phyloP scores from a whole-genome alignment of 352 stramenopile genomes.

The Pythium rishiriense region DNA sequence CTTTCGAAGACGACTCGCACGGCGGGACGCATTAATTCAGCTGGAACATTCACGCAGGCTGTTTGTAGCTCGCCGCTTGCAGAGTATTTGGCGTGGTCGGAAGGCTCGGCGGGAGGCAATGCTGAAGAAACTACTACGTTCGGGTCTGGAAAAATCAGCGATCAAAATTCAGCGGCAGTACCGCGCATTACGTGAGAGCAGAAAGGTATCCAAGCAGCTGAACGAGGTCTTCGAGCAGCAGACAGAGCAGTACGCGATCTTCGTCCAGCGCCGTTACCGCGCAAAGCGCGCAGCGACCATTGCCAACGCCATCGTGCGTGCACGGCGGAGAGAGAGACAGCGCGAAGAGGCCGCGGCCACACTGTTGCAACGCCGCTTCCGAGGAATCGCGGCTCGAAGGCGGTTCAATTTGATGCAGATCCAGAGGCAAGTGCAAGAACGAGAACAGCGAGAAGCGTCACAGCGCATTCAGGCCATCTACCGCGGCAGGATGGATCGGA shows the following conservation, averaged over 20 bases:
- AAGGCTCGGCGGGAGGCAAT: conserved; percentile 47
- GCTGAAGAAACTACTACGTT: conserved; percentile 46
- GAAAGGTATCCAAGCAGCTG: conserved; percentile 34
- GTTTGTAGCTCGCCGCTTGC: conserved; percentile 50
- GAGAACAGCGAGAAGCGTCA: conserved; percentile 41
- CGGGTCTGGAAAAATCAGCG: conserved; percentile 47
- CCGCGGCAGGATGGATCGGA: conserved; percentile 48
- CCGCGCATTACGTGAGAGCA: conserved; percentile 39
- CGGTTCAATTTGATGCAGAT: conserved; percentile 39
- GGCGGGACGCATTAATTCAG: conserved; percentile 27
- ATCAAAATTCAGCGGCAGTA: conserved; percentile 74
- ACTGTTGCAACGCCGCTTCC: conserved; percentile 56
- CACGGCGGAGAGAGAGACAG: conserved; percentile 31
- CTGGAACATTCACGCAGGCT: conserved; percentile 42
- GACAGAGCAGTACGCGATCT: conserved; percentile 37
- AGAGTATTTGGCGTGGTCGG: conserved; percentile 67
- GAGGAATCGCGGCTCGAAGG: conserved; percentile 38
- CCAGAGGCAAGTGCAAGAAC: conserved; percentile 30
- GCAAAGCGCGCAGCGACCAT: conserved; percentile 43
- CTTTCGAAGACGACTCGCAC: conserved; percentile 49
- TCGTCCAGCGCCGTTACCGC: conserved; percentile 67
- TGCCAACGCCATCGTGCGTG: conserved; percentile 38
- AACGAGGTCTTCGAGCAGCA: conserved; percentile 46
- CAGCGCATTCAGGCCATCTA: conserved; percentile 61
- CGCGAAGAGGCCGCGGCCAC: conserved; percentile 44